phyloP scores from a whole-genome alignment of 2,329 filamentous ascomycete genomes.

The Neocatenulostroma microsporum region DNA sequence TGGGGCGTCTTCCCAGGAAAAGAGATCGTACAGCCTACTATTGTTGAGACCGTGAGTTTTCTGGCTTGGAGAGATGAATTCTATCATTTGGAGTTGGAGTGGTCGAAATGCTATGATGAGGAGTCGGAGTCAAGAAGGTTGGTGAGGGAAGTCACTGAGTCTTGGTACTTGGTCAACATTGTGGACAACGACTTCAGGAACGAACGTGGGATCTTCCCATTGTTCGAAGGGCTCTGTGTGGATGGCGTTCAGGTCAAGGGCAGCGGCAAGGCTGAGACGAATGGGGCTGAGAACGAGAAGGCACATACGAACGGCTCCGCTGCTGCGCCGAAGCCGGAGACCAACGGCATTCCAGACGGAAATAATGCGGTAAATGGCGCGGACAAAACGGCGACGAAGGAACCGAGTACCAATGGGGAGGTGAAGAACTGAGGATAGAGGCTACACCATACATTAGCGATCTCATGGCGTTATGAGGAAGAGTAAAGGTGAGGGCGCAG shows the following conservation, averaged over 20 bases:
- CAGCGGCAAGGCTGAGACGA: no score
- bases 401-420: slow-evolving; percentile 18
- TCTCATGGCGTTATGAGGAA: background rate
- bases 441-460: no score
- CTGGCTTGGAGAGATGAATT: slow-evolving; percentile 98
- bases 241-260: slow-evolving; percentile 44
- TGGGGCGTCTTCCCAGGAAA: slow-evolving; percentile 99
- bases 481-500: no score
- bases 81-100: slow-evolving; percentile 83
- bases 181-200: slow-evolving; percentile 98
- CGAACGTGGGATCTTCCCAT: slow-evolving; percentile 68
- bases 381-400: slow-evolving; percentile 13
- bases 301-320: slow-evolving; percentile 5
- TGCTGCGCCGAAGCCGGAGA: no score
- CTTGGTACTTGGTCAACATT: slow-evolving; percentile 93
- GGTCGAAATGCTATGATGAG: slow-evolving; percentile 82
- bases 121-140: slow-evolving; percentile 68
- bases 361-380: slow-evolving; percentile 26
- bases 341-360: slow-evolving; percentile 24
- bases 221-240: slow-evolving; percentile 73
- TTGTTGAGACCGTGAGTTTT: slow-evolving; percentile 96
- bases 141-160: slow-evolving; percentile 75
- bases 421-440: slow-evolving; percentile 20
- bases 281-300: no score
- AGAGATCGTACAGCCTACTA: slow-evolving; percentile 99